These are phyloP conservation scores for Telopea speciosissima DNA, from an alignment of 177 flowering plant species.

Conservation along the genomic window DNA sequence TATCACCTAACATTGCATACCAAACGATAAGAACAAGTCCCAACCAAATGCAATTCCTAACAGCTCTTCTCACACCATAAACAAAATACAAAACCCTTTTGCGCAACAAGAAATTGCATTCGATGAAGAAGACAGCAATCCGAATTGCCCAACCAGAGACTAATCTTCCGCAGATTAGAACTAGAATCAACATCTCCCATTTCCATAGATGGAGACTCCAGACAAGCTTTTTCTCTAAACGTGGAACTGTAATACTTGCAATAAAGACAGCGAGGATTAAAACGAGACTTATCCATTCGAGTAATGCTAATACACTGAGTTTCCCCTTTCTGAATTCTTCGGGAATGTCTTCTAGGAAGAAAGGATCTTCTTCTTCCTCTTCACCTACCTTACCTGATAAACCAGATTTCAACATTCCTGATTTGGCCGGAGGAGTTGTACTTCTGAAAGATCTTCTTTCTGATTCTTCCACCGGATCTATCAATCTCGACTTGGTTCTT, in stretches of 20 bases:
- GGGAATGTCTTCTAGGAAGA: constrained; percentile 47
- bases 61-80: constrained; percentile 55
- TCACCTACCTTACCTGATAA: constrained; percentile 16
- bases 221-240: constrained; percentile 15
- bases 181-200: constrained; percentile 58
- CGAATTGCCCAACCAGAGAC: constrained; percentile 68
- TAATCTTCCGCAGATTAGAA: constrained; percentile 61
- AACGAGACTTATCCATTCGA: constrained; percentile 52
- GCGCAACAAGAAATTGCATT: constrained; percentile 55
- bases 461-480: constrained; percentile 11
- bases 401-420: constrained; percentile 24
- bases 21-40: constrained; percentile 61
- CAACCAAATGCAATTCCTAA: constrained; percentile 67
- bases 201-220: constrained; percentile 61
- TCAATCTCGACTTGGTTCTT: constrained; percentile 35
- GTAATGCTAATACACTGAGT: constrained; percentile 18
- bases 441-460: constrained; percentile 10
- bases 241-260: constrained; percentile 32
- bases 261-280: constrained; percentile 33
- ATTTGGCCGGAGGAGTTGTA: background rate
- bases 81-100: constrained; percentile 69
- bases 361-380: constrained; percentile 47
- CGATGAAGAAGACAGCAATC: constrained; percentile 52
- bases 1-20: constrained; percentile 43
- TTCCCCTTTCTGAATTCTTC: constrained; percentile 29